A percentile compares a stretch with the other conserved stretches of the same genome.
Evolutionary conservation across 192 early-diverging fungal species (phyloP).

Genomic region (Spinellus fusiger): DNA sequence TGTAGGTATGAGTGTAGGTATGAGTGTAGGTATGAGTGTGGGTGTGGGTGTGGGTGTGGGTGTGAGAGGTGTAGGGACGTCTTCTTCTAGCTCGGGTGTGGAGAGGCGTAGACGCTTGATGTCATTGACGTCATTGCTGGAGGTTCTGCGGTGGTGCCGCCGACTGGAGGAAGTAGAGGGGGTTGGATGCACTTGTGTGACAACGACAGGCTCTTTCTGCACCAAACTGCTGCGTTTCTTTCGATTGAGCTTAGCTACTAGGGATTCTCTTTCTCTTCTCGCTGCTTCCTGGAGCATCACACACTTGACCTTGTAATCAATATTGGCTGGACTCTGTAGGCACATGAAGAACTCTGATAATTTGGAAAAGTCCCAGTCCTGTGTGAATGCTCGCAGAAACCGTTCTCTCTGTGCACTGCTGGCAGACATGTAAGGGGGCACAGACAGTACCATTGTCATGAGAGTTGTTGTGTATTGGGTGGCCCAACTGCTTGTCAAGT

Average conservation of each 20-base stretch:
- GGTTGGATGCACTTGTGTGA: not conserved
- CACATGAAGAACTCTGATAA: constrained; percentile 59
- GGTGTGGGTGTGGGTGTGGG: not conserved
- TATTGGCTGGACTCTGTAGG: constrained; percentile 43
- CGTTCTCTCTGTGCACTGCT: constrained; percentile 21
- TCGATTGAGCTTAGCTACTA: constrained; percentile 21
- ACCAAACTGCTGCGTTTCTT: constrained; percentile 12
- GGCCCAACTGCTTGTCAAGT: constrained; percentile 47
- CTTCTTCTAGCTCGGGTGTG: constrained; percentile 6
- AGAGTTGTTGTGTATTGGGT: constrained; percentile 46
- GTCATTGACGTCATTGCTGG: constrained; percentile 30
- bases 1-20: not conserved
- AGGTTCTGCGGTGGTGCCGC: constrained; percentile 33
- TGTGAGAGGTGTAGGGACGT: too few relatives aligned
- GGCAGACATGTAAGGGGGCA: constrained; percentile 24
- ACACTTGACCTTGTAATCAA: constrained; percentile 37
- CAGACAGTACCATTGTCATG: constrained; percentile 40
- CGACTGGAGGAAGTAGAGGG: constrained; percentile 2
- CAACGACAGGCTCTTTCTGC: not conserved
- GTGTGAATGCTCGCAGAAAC: constrained; percentile 50
- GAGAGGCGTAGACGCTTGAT: constrained; percentile 24
- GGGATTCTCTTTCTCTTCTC: constrained; percentile 21
- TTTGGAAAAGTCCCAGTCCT: constrained; percentile 61
- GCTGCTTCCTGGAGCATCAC: constrained; percentile 39
- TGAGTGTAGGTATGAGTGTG: not conserved